Base-by-base conservation (phyloP, 2,329 filamentous ascomycete species). In the Colletotrichum zoysiae region DNA sequence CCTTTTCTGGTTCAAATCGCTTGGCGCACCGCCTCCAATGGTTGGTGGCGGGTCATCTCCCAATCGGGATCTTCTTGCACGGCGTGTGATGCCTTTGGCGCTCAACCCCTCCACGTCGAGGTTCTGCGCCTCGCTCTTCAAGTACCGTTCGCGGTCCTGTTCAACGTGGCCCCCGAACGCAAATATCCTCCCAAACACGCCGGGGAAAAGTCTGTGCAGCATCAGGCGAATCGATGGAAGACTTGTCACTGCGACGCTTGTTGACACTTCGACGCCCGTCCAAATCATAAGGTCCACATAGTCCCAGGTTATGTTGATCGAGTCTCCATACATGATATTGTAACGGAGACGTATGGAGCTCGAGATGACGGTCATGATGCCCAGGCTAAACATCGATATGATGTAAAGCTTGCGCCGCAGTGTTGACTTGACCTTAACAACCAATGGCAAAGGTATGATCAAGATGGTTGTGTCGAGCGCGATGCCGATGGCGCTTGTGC, bases 391-490 rank as follows among this genome's bases (percentile, higher is more conserved):
- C 78, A 87, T 84, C n/a, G 82, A 61, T 3, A 78, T 77, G 5
- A 86, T 79, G 48, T 81, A 81, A 1, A 83, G 50, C 75, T 84
- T 87, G 74, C 84, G 84, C 48, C 82, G 80, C n/a, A 77, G 77
- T 40, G 79, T 79, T 26, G 85, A 73, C 9, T 80, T 77, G 11
- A 86, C 77, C 2, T 80, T 76, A 5, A 79, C 68, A 6, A 86
- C 66, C 40, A 81, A 81, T 5, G 83, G 82, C n/a, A 87, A 75
- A 0, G 86, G 81, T 2, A 87, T 75, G 3, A 78, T 58, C 59
- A 87, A 78, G 7, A 88, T 80, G 71, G 80, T 79, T 33, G 82
- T 66, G 72, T 87, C 86, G 33, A 85, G 79, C 4, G 78, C 78
- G 18, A 86, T 85, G 69, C 86, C 84, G 57, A 87, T n/a, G 4